phyloP scores from a whole-genome alignment of 495 filamentous ascomycete species.

The Lepidopterella palustris region DNA sequence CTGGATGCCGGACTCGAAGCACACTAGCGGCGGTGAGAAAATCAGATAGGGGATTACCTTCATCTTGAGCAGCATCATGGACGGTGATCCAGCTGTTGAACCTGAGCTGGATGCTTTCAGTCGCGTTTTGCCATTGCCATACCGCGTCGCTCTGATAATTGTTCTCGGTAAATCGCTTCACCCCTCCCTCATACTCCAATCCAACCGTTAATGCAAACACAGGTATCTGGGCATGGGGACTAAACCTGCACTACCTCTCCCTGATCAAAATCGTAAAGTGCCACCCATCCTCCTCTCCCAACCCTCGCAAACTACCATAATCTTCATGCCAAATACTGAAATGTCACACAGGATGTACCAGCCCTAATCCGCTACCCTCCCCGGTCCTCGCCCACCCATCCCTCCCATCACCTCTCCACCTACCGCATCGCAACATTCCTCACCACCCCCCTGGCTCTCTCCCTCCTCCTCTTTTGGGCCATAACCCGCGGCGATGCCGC shows the following conservation, averaged over 20 bases:
- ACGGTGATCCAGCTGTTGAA: slow-evolving; percentile 73
- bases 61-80: slow-evolving; percentile 45
- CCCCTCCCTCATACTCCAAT: not conserved
- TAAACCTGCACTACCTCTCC: slow-evolving; percentile 77
- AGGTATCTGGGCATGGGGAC: slow-evolving; percentile 89
- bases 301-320: not conserved
- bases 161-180: slow-evolving; percentile 60
- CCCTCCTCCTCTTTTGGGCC: slow-evolving; percentile 73
- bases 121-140: slow-evolving; percentile 77
- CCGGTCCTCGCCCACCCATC: slow-evolving; percentile 56
- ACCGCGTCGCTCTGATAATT: slow-evolving; percentile 70
- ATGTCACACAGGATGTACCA: slow-evolving; percentile 57
- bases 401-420: slow-evolving; percentile 66
- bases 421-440: slow-evolving; percentile 77
- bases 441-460: slow-evolving; percentile 59
- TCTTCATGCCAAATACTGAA: too few relatives aligned
- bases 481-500: slow-evolving; percentile 61
- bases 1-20: slow-evolving; percentile 10
- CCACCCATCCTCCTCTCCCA: not conserved
- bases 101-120: slow-evolving; percentile 78
- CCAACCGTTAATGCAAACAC: slow-evolving; percentile 14
- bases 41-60: slow-evolving; percentile 8
- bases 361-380: slow-evolving; percentile 71
- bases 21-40: slow-evolving; percentile 9
- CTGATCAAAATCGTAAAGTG: slow-evolving; percentile 64